Percentiles rank a stretch among this genome's conserved stretches.
These are phyloP conservation scores for Balakata baccata DNA, from an alignment of 345 rosid genomes.

Conservation along the genomic window DNA sequence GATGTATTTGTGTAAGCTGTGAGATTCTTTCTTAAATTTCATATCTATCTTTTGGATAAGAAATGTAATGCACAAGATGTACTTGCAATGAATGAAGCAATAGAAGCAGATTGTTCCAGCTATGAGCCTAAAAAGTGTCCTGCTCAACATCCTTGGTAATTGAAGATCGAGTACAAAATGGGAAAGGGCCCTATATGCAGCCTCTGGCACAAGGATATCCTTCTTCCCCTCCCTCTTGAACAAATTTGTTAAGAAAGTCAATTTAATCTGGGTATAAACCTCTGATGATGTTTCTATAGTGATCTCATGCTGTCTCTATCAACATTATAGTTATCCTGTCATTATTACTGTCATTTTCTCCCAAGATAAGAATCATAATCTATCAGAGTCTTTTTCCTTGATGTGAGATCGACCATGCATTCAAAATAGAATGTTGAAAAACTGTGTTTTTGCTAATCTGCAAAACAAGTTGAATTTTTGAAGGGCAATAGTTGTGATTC, in stretches of 20 bases:
- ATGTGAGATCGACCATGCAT: neutral
- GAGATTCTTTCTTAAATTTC: neutral
- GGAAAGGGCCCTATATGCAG: neutral
- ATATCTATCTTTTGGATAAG: neutral
- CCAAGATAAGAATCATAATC: neutral
- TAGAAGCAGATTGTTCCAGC: neutral
- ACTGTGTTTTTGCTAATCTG: neutral
- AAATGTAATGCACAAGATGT: neutral
- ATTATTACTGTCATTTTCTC: neutral
- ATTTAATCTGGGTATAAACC: neutral
- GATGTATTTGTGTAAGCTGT: neutral
- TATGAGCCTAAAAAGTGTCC: neutral
- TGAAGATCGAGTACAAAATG: neutral
- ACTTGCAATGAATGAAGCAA: neutral
- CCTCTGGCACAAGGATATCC: neutral
- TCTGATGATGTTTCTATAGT: neutral
- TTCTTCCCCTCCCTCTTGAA: neutral
- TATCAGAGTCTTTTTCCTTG: neutral
- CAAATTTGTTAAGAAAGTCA: neutral
- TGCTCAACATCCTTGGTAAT: slow-evolving; percentile 1
- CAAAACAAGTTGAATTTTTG: neutral
- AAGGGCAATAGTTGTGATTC: neutral
- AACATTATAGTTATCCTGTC: neutral
- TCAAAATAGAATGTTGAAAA: neutral
- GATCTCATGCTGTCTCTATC: neutral